phyloP scores from a whole-genome alignment of 2,329 filamentous ascomycete species.

The Chaetothyriales sp. region DNA sequence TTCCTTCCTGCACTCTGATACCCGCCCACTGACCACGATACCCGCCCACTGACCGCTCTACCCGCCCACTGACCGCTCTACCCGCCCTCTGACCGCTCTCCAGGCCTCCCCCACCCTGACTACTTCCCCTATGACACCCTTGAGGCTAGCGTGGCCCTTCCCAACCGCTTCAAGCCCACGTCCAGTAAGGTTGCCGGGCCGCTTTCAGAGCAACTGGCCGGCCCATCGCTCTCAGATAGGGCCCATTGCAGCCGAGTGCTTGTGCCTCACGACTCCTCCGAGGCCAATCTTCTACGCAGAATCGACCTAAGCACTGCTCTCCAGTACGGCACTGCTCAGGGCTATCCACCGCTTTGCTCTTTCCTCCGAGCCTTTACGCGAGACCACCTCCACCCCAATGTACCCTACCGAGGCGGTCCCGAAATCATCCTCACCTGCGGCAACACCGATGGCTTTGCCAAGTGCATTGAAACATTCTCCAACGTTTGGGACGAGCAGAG shows the following conservation, averaged over 20 bases:
- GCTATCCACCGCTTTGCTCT: constrained; percentile 63
- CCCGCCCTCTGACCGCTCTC: constrained; percentile 4
- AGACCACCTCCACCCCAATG: constrained; percentile 63
- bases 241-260: constrained; percentile 42
- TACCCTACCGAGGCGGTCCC: constrained; percentile 63
- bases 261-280: constrained; percentile 55
- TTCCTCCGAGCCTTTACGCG: constrained; percentile 69
- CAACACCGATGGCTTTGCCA: constrained; percentile 72
- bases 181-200: constrained; percentile 42
- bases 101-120: constrained; percentile 64
- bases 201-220: constrained; percentile 27
- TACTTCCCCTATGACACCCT: constrained; percentile 89
- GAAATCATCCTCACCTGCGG: constrained; percentile 71
- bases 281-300: constrained; percentile 48
- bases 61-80: too few relatives aligned
- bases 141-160: constrained; percentile 63
- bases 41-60: constrained; percentile 2
- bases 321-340: constrained; percentile 73
- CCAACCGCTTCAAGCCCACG: constrained; percentile 59
- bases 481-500: constrained; percentile 60
- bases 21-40: constrained; percentile 4
- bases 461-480: constrained; percentile 60
- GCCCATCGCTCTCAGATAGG: constrained; percentile 23
- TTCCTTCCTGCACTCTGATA: constrained; percentile 1
- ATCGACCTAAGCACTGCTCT: constrained; percentile 71